phyloP scores from a whole-genome alignment of 2,329 filamentous ascomycete species.

The Elsinoe fawcettii region DNA sequence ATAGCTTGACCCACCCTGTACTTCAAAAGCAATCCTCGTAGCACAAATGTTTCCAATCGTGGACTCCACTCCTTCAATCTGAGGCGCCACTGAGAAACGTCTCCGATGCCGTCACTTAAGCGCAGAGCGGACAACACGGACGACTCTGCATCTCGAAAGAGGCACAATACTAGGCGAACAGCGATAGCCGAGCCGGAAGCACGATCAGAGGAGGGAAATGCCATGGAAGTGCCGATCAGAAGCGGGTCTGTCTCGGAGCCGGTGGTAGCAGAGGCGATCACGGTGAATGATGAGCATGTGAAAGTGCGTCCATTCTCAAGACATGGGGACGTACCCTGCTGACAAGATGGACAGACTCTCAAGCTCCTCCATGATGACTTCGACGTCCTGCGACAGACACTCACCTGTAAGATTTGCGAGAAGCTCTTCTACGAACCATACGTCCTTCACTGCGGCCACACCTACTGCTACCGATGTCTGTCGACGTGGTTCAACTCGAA shows the following conservation, averaged over 20 bases:
- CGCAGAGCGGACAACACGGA: conserved; percentile 15
- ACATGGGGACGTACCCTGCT: neutral
- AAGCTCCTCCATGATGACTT: conserved; percentile 41
- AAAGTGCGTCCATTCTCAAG: neutral
- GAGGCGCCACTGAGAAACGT: neutral
- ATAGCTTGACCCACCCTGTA: neutral
- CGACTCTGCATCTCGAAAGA: conserved; percentile 12
- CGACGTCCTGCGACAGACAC: conserved; percentile 50
- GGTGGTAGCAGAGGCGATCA: neutral
- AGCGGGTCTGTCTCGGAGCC: neutral
- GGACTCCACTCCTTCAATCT: neutral
- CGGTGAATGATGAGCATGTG: neutral
- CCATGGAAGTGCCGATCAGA: neutral
- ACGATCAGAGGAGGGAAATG: neutral
- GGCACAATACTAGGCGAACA: conserved; percentile 1
- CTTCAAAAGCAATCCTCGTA: neutral
- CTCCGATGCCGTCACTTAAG: conserved; percentile 13
- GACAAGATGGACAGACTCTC: conserved; percentile 2
- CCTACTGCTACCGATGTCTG: conserved; percentile 57
- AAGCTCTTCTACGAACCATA: conserved; percentile 62
- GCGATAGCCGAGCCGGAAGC: neutral
- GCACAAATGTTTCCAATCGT: neutral
- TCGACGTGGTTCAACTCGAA: conserved; percentile 47
- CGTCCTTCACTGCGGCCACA: conserved; percentile 60
- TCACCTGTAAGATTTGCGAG: conserved; percentile 63